Base-by-base conservation (phyloP, 2,329 filamentous ascomycete species). In the Dryadomyces quercus-mongolicae region DNA sequence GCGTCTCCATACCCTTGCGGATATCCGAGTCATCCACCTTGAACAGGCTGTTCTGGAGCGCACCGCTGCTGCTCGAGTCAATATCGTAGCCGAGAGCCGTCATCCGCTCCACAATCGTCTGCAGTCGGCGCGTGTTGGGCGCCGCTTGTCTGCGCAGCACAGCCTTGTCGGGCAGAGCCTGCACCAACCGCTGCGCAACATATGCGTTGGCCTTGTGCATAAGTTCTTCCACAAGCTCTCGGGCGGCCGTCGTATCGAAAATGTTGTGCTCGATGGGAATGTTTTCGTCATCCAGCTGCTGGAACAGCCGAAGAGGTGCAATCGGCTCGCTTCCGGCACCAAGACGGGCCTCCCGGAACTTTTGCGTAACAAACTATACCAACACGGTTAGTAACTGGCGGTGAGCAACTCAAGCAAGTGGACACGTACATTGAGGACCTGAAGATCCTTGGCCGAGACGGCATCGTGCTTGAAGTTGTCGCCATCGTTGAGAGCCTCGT, bases 221-320 rank as follows among this genome's bases (percentile, higher is more conserved):
- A 53, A 98, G 76, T 73, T 98, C 93, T 68, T 98, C 93, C 47
- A 96, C 88, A 59, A 97, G 81, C 71, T 97, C 92, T 59, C 94
- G 89, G 2, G 91, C 88, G 10, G 85, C 77, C 13, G 88, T 89
- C 34, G 88, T 92, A 67, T 96, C 85, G 65, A 97, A 98, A 60
- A 98, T 87, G 72, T 97, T 98, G 67, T 89, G 82, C 72, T 95
- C 90, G 44, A 97, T 91, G 2, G 92, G 93, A 53, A 96, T 89
- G 68, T 97, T 97, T 75, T 98, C 93, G 62, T 98, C 93, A 62
- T 98, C 93, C 44, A 97, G 78, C 71, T 95, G 91, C 70, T 95
- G 90, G 58, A 97, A 75, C 49, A 98, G 78, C 55, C 93, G 86
- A 52, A 98, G 80, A 44, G 92, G 85, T 38, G 91, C 86, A 62